Base-by-base conservation (phyloP, 2,329 filamentous ascomycete genomes). In the Exophiala sp. region DNA sequence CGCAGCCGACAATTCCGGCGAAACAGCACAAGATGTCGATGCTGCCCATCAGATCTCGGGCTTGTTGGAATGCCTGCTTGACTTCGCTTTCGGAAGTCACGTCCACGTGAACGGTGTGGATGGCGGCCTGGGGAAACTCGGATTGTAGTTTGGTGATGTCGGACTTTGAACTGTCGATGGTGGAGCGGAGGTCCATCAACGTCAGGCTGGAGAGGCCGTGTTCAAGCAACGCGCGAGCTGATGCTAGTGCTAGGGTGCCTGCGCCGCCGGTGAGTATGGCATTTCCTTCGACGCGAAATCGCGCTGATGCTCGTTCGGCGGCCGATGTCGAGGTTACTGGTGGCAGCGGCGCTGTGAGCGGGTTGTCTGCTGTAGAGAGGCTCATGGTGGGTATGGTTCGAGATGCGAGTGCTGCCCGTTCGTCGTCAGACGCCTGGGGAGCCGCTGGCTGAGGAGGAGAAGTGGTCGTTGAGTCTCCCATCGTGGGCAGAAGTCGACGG, bases 1-100 rank as follows among this genome's bases (percentile, higher is more conserved):
- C 70, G 57, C 78, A 83, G 30, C 73, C 75, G 0, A 87, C 85
- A 0, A 88, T 75, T 3, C 85, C 85, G 0, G 83, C 85, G 59
- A 86, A 85, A 58, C 78, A 82, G 56, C 79, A 73, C 1, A 85
- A 67, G 37, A 78, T 75, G 39, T 57, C 57, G 27, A 62, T 57
- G 13, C 50, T 44, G 19, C 52, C 50, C 51, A 59, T 57, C 22
- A 52, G 59, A 9, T 65, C 57, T 0, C 67, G 69, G 0, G 69
- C 70, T 40, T 67, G 63, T 4, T 65, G 53, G 2, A 78, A 66
- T 1, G 71, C 73, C 6, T 66, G 58, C 1, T 68, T 64, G 2
- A 83, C 73, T 1, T 65, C 68, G 1, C 34, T 39, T 41, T 57
- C 53, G 39, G 77, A 72, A 0, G 81, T 82, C 1, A 86, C 79